Percentiles rank a stretch among this genome's conserved stretches.
Conservation (phyloP, 768 basidiomycete genomes). For the Russula sp. region DNA sequence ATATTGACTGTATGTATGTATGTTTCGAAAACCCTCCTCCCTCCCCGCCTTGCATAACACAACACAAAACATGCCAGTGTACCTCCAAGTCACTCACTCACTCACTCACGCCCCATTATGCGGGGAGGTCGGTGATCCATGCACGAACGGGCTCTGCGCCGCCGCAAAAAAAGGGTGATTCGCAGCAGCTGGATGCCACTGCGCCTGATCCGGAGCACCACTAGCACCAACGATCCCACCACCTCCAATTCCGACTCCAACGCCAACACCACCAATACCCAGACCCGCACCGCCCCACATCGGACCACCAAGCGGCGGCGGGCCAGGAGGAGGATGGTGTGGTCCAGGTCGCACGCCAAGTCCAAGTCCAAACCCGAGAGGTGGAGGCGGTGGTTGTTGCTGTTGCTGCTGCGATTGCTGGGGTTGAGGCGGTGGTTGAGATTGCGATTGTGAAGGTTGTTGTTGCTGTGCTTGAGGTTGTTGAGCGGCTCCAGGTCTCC, state of each 20-base stretch:
- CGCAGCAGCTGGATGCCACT: constrained; percentile 23
- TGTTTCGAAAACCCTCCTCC: not conserved
- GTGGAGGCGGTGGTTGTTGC: constrained; percentile 3
- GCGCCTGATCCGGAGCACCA: constrained; percentile 17
- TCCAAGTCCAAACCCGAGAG: constrained; percentile 19
- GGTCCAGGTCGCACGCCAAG: constrained; percentile 19
- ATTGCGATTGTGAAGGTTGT: no score
- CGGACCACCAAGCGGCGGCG: constrained; percentile 10
- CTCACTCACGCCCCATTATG: constrained; percentile 26
- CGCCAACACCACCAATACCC: constrained; percentile 20
- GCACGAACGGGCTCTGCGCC: constrained; percentile 29
- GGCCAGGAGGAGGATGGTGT: constrained; percentile 20
- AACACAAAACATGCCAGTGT: no score
- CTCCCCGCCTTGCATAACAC: no score
- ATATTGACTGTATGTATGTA: constrained; percentile 7
- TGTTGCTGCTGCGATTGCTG: not conserved
- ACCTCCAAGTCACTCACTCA: no score
- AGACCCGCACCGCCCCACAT: constrained; percentile 27
- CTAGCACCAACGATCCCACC: constrained; percentile 9
- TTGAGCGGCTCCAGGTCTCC: constrained; percentile 3
- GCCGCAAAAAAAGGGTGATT: constrained; percentile 24
- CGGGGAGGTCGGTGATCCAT: constrained; percentile 30
- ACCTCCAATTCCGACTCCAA: constrained; percentile 3
- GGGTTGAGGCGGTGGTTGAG: constrained; percentile 1
- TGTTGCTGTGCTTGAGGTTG: no score